Percentiles rank a stretch among this genome's conserved stretches.
phyloP scores from a whole-genome alignment of 2,329 filamentous ascomycete genomes.

The Thelonectria rubi region DNA sequence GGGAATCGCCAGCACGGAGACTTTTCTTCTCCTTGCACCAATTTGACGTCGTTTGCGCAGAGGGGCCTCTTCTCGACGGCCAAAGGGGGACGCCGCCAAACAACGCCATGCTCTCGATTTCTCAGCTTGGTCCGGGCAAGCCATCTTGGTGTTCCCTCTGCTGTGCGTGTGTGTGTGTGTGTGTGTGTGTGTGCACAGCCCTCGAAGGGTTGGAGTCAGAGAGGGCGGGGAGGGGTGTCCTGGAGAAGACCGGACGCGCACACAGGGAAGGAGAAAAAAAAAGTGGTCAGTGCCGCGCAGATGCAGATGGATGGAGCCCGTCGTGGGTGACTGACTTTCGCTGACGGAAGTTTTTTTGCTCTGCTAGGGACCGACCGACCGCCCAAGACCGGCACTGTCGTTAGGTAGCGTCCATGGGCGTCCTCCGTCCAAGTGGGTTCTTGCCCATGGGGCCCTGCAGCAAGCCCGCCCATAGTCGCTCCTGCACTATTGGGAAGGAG shows the following conservation, averaged over 20 bases:
- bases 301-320: slow-evolving; percentile 22
- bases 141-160: too few relatives aligned
- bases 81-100: neutral
- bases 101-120: neutral
- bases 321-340: neutral
- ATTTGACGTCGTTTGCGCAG: neutral
- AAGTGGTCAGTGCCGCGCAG: slow-evolving; percentile 21
- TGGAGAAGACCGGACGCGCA: too few relatives aligned
- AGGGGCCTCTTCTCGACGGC: neutral
- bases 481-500: slow-evolving; percentile 28
- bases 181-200: slow-evolving; percentile 29
- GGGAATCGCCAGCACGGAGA: too few relatives aligned
- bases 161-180: too few relatives aligned
- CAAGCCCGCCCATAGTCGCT: slow-evolving; percentile 13
- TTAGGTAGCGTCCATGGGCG: neutral
- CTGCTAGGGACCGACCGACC: too few relatives aligned
- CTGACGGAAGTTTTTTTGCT: neutral
- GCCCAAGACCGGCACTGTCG: too few relatives aligned
- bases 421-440: too few relatives aligned
- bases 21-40: neutral
- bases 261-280: neutral
- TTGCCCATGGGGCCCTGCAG: slow-evolving; percentile 21
- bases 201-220: slow-evolving; percentile 6
- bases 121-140: slow-evolving; percentile 14
- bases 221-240: neutral